Evolutionary conservation across 257 asterid genomes (phyloP).

Genomic region (Asclepias syriaca): DNA sequence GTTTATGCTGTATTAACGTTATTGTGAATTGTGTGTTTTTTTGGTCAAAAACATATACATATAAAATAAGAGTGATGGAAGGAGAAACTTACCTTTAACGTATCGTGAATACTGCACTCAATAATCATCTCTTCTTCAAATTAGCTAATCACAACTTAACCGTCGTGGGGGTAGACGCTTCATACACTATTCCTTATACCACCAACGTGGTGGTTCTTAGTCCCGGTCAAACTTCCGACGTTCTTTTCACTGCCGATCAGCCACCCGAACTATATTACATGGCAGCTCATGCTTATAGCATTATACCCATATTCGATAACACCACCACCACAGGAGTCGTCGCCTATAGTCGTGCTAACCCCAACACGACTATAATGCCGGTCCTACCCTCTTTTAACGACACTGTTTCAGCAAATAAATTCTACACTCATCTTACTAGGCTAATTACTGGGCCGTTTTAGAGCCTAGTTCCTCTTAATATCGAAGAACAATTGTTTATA

Average conservation of each 20-base stretch:
- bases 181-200: conserved; percentile 54
- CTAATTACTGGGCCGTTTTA: conserved; percentile 50
- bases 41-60: too few species aligned
- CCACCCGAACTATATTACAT: conserved; percentile 52
- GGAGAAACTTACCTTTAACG: too few species aligned
- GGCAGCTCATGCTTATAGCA: conserved; percentile 54
- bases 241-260: conserved; percentile 51
- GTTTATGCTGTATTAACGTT: too few species aligned
- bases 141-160: conserved; percentile 51
- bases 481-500: conserved; percentile 55
- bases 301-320: conserved; percentile 32
- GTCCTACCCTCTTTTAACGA: conserved; percentile 60
- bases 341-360: conserved; percentile 22
- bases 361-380: conserved; percentile 41
- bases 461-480: conserved; percentile 32
- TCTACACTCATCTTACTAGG: conserved; percentile 50
- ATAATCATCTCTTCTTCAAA: conserved; percentile 25
- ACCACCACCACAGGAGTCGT: conserved; percentile 56
- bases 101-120: conserved; percentile 69
- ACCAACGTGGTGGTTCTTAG: conserved; percentile 60
- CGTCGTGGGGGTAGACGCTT: conserved; percentile 61
- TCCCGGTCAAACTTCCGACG: conserved; percentile 73
- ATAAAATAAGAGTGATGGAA: too few species aligned
- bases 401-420: conserved; percentile 57
- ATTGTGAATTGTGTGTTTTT: too few species aligned